Evolutionary conservation across 129 eudicot species (phyloP).

Genomic region (Flaveria brownii): DNA sequence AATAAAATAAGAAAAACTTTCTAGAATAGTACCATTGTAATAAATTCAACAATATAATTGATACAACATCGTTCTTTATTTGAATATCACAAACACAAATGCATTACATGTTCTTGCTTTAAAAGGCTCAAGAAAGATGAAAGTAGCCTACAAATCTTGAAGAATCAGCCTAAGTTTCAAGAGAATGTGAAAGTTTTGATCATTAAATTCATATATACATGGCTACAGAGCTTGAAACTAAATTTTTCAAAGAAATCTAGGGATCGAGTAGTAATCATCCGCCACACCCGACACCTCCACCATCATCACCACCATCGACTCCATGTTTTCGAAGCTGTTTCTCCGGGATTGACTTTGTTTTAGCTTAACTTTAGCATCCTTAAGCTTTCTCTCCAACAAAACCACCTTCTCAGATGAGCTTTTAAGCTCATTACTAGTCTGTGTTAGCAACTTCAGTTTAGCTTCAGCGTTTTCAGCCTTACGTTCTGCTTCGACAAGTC

Average conservation of each 20-base stretch:
- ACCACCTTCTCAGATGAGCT: conserved; percentile 45
- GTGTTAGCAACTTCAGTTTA: conserved; percentile 46
- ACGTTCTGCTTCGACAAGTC: conserved; percentile 38
- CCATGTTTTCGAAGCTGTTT: conserved; percentile 35
- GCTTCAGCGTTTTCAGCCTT: conserved; percentile 65
- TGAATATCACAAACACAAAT: not conserved
- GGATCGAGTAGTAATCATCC: conserved; percentile 33
- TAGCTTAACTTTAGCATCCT: conserved; percentile 57
- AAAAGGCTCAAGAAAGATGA: not conserved
- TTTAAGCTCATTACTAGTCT: conserved; percentile 41
- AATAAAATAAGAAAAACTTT: too few relatives aligned
- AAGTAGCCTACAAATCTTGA: conserved; percentile 15
- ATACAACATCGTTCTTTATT: conserved; percentile 6
- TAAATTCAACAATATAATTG: not conserved
- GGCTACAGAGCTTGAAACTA: not conserved
- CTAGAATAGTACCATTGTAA: too few relatives aligned
- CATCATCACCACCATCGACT: conserved; percentile 39
- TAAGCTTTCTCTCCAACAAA: conserved; percentile 61
- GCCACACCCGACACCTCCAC: conserved; percentile 21
- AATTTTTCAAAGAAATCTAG: conserved; percentile 32
- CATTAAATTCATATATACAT: conserved; percentile 6
- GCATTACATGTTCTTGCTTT: not conserved
- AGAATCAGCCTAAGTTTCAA: conserved; percentile 10
- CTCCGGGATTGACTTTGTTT: conserved; percentile 27
- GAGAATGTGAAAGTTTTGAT: conserved; percentile 18